Evolutionary conservation across 495 filamentous ascomycete species (phyloP).

Genomic region (Pseudomonodictys pantanalensis): DNA sequence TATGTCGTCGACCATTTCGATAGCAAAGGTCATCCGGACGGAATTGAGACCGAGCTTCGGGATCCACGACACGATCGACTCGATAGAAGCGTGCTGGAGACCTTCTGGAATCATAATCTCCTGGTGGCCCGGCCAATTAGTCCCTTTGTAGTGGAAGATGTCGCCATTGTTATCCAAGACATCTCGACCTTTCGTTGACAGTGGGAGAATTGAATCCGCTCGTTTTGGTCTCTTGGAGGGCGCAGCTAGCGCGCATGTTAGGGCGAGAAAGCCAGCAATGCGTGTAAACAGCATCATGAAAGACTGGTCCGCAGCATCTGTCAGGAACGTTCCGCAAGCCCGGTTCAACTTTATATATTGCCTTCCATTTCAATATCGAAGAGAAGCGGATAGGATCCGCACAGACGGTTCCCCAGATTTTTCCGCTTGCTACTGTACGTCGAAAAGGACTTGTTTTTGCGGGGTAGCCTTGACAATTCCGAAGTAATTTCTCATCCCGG

Average conservation of each 20-base stretch:
- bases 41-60: conserved; percentile 50
- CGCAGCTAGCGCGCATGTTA: neutral
- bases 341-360: neutral
- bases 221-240: neutral
- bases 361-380: neutral
- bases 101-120: conserved; percentile 52
- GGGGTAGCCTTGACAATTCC: no score
- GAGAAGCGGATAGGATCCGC: neutral
- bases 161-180: conserved; percentile 15
- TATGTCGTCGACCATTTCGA: conserved; percentile 45
- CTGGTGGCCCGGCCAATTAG: conserved; percentile 48
- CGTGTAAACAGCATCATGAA: conserved; percentile 7
- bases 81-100: conserved; percentile 47
- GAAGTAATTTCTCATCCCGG: no score
- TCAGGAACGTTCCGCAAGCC: neutral
- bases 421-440: neutral
- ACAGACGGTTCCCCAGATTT: neutral
- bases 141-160: conserved; percentile 13
- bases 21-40: conserved; percentile 53
- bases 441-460: neutral
- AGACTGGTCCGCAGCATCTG: neutral
- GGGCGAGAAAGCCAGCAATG: neutral
- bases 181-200: conserved; percentile 4
- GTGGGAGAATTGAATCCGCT: neutral
- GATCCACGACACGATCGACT: conserved; percentile 48